phyloP scores from a whole-genome alignment of 768 basidiomycete genomes.

The Calocybe gangraenosa region DNA sequence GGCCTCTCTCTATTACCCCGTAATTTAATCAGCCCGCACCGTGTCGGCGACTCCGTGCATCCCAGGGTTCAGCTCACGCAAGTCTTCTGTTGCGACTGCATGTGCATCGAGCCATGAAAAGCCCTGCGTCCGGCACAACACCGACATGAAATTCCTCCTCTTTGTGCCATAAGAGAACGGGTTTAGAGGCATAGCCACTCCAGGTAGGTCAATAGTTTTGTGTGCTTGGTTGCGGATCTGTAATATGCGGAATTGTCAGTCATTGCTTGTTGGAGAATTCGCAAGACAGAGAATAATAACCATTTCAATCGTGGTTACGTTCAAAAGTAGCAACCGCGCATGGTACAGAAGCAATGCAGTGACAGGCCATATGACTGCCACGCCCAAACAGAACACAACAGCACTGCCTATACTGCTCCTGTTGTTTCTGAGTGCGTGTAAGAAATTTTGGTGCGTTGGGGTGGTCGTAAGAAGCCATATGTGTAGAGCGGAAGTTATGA shows the following conservation, averaged over 20 bases:
- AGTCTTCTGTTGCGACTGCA: conserved; percentile 64
- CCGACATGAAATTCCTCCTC: conserved; percentile 67
- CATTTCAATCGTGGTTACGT: conserved; percentile 96
- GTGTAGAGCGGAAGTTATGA: conserved; percentile 82
- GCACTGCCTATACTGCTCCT: conserved; percentile 67
- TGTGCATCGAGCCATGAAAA: conserved; percentile 74
- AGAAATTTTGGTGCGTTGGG: conserved; percentile 36
- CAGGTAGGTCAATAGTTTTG: conserved; percentile 55
- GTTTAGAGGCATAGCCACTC: conserved; percentile 62
- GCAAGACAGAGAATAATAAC: conserved; percentile 33
- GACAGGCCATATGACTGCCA: conserved; percentile 80
- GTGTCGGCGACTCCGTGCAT: conserved; percentile 15
- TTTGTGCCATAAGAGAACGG: conserved; percentile 83
- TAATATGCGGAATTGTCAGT: neutral
- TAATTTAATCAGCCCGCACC: conserved; percentile 3
- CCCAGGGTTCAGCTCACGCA: conserved; percentile 73
- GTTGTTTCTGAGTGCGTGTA: conserved; percentile 31
- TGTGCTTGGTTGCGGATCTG: conserved; percentile 88
- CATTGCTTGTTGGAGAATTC: neutral
- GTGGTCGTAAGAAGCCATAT: conserved; percentile 58
- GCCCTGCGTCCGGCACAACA: conserved; percentile 77
- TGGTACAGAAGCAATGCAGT: conserved; percentile 79
- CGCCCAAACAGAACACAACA: conserved; percentile 69
- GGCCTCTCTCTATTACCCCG: no score
- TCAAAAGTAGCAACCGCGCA: conserved; percentile 78